Percentiles rank a stretch among this genome's conserved stretches.
These are phyloP conservation scores for Hypoxylon crocopeplum DNA, from an alignment of 495 filamentous ascomycete species.

Conservation along the genomic window DNA sequence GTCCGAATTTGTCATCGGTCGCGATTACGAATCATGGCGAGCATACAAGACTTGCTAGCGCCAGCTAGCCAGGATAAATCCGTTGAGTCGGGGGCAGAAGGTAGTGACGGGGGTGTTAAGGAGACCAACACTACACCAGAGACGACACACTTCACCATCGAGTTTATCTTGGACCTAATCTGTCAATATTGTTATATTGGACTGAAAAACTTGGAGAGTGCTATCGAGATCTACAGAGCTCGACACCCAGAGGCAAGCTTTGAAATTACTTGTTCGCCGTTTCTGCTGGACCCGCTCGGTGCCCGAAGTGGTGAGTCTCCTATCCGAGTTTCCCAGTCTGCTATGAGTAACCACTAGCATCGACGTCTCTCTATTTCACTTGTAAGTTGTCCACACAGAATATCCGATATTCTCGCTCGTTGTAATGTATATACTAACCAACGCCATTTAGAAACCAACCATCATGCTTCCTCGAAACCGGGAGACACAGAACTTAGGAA, in stretches of 20 bases:
- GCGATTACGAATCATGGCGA: slow-evolving; percentile 15
- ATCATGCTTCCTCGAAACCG: too few species aligned
- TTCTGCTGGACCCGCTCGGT: slow-evolving; percentile 73
- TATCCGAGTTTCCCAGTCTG: neutral
- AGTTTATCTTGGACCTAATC: slow-evolving; percentile 77
- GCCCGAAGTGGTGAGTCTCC: slow-evolving; percentile 30
- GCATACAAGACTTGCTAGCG: slow-evolving; percentile 22
- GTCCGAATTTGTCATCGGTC: neutral
- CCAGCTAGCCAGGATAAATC: neutral
- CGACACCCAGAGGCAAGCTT: slow-evolving; percentile 66
- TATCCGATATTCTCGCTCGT: neutral
- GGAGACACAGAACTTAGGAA: too few species aligned
- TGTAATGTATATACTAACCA: too few species aligned
- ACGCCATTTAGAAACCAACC: too few species aligned
- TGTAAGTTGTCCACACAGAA: neutral
- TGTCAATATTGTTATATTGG: slow-evolving; percentile 91
- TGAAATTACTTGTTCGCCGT: slow-evolving; percentile 74
- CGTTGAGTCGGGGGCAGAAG: neutral
- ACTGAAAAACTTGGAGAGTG: slow-evolving; percentile 70
- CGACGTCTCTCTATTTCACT: neutral
- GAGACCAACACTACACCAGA: slow-evolving; percentile 2
- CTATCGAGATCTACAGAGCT: slow-evolving; percentile 66
- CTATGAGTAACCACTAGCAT: neutral
- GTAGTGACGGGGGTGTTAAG: neutral
- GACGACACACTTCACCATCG: slow-evolving; percentile 63